Base-by-base conservation (phyloP, 2,329 filamentous ascomycete genomes). In the Fusarium cicatricum region DNA sequence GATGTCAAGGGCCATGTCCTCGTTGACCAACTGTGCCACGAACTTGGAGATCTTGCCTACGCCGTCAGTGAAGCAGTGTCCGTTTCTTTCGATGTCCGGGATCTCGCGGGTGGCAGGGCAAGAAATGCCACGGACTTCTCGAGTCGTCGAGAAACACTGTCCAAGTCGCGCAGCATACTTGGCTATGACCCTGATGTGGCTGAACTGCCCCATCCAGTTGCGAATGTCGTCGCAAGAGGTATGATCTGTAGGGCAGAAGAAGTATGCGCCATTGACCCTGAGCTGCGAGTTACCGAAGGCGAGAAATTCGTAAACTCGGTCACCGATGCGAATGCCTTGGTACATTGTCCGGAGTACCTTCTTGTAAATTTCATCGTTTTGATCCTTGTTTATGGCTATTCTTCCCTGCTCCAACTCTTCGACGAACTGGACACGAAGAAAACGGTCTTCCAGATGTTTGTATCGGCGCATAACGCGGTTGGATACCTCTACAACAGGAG, bases 201-300 rank as follows among this genome's bases (percentile, higher is more conserved):
- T 81, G 67, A 99, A 96, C 12, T 89, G 78, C 0, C 95, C 95
- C 89, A 98, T 96, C 85, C 90, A 93, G 28, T 80, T 73, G 5
- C 94, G 89, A 52, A 99, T 97, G 43, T 88, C 81, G 15, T 89
- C 83, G 47, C 91, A 91, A 2, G 85, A 89, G 8, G 90, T 70
- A 49, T 85, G 79, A 0, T 84, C 78, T 0, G 85, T 86, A 0
- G 90, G 84, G 5, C 91, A 89, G 72, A 98, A 98, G 75, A 99
- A 97, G 70, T 95, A 98, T 0, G 91, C 93, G 0, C 93, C 90
- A 64, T 94, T 88, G 70, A 98, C 93, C 45, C 94, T 86, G 55
- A 99, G 90, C 67, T 99, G 95, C 0, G 95, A 97, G 72, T 95
- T 98, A 0, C 95, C 94, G 75, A 93, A 97, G 0, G 94, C 95